Evolutionary conservation across 2,329 filamentous ascomycete genomes (phyloP).

Genomic region (Claviceps purpurea): DNA sequence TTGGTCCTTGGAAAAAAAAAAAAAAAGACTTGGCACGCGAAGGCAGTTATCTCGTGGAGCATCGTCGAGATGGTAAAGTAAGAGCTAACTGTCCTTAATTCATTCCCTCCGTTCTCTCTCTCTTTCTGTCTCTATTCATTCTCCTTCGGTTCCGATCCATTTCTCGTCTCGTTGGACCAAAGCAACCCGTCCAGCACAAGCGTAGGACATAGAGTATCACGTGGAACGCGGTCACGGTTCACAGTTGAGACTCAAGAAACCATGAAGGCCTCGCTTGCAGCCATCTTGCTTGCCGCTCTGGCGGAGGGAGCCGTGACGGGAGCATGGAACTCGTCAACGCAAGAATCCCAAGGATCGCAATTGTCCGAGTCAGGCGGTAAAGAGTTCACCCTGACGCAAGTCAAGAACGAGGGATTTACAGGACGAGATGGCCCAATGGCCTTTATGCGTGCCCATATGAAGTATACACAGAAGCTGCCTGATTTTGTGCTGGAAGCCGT

Average conservation of each 20-base stretch:
- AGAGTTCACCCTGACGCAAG: constrained; percentile 17
- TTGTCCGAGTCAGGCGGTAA: neutral
- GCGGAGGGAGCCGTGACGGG: constrained; percentile 4
- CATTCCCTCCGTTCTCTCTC: neutral
- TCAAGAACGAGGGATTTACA: constrained; percentile 21
- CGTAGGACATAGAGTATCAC: neutral
- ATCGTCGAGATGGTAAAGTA: neutral
- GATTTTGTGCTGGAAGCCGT: constrained; percentile 13
- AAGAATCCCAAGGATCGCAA: neutral
- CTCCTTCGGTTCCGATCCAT: neutral
- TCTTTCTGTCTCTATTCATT: neutral
- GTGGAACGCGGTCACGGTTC: neutral
- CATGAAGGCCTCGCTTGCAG: constrained; percentile 5
- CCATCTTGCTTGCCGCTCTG: constrained; percentile 3
- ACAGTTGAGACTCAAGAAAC: neutral
- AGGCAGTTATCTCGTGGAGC: too few species aligned
- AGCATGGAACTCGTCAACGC: neutral
- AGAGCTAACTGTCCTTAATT: too few species aligned
- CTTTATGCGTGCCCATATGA: constrained; percentile 21
- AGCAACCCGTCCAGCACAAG: neutral
- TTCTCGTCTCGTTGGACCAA: neutral
- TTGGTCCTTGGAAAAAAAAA: too few species aligned
- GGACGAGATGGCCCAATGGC: constrained; percentile 18
- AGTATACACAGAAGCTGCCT: constrained; percentile 22
- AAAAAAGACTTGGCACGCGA: too few species aligned